phyloP scores from a whole-genome alignment of 2,329 filamentous ascomycete species.

The Metarhizium guizhouense region DNA sequence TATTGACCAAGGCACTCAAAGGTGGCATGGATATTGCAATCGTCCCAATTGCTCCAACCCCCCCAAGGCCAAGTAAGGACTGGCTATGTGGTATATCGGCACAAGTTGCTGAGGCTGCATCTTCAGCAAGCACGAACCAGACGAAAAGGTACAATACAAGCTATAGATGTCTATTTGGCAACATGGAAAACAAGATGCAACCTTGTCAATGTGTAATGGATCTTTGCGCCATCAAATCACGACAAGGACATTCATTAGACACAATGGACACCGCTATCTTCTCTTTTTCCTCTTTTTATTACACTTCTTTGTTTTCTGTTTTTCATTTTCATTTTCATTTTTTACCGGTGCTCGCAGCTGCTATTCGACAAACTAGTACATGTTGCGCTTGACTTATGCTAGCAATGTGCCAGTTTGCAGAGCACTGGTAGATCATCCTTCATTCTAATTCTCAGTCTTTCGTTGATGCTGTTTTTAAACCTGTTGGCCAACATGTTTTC shows the following conservation, averaged over 20 bases:
- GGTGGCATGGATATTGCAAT: slow-evolving; percentile 23
- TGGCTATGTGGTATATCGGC: neutral
- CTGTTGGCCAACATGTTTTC: too few species aligned
- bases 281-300: neutral
- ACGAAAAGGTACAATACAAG: slow-evolving; percentile 13
- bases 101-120: neutral
- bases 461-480: neutral
- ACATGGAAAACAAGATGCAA: neutral
- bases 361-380: neutral
- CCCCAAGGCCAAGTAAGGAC: slow-evolving; percentile 4
- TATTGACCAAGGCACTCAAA: slow-evolving; percentile 18
- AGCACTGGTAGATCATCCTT: neutral
- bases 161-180: slow-evolving; percentile 15
- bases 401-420: neutral
- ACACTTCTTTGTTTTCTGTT: neutral
- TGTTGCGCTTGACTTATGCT: neutral
- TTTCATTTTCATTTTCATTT: neutral
- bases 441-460: neutral
- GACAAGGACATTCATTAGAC: too few species aligned
- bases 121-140: neutral
- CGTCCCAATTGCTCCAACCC: slow-evolving; percentile 23
- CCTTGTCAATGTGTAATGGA: neutral
- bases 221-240: neutral
- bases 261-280: neutral
- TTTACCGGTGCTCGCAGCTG: neutral